A percentile compares a stretch with the other conserved stretches of the same genome.
Evolutionary conservation across 1,284 basidiomycete genomes (phyloP).

Genomic region (Amylostereum areolatum): DNA sequence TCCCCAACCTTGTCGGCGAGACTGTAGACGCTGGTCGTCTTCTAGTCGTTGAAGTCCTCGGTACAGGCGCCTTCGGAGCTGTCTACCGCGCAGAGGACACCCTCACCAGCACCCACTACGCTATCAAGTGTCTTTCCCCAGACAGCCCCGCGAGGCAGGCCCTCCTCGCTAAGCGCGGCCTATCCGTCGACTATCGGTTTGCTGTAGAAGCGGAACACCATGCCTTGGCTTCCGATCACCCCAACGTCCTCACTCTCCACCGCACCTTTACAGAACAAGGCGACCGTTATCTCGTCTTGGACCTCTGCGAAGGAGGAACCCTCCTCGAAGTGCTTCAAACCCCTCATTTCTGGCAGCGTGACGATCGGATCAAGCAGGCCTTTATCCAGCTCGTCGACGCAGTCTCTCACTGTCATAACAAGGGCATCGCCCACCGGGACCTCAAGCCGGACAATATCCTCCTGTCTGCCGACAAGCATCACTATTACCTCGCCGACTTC

Average conservation of each 20-base stretch:
- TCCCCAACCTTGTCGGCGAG: neutral
- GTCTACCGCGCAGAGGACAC: neutral
- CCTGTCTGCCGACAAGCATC: neutral
- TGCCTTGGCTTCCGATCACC: neutral
- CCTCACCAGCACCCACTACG: neutral
- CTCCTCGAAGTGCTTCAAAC: neutral
- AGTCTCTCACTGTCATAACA: neutral
- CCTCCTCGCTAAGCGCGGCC: neutral
- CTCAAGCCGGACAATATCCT: constrained; percentile 1
- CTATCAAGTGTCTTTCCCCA: neutral
- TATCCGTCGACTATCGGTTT: neutral
- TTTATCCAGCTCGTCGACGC: neutral
- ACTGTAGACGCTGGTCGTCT: neutral
- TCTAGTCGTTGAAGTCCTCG: neutral
- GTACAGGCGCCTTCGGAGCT: neutral
- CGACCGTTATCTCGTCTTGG: neutral
- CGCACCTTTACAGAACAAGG: neutral
- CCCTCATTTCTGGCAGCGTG: neutral
- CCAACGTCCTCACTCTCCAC: neutral
- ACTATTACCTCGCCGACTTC: neutral
- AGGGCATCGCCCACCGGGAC: neutral
- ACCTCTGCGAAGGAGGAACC: neutral
- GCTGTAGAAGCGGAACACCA: neutral
- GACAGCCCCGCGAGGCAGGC: neutral
- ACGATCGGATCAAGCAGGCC: neutral